Base-by-base conservation (phyloP, 2,329 filamentous ascomycete species). In the Colletotrichum sp. region DNA sequence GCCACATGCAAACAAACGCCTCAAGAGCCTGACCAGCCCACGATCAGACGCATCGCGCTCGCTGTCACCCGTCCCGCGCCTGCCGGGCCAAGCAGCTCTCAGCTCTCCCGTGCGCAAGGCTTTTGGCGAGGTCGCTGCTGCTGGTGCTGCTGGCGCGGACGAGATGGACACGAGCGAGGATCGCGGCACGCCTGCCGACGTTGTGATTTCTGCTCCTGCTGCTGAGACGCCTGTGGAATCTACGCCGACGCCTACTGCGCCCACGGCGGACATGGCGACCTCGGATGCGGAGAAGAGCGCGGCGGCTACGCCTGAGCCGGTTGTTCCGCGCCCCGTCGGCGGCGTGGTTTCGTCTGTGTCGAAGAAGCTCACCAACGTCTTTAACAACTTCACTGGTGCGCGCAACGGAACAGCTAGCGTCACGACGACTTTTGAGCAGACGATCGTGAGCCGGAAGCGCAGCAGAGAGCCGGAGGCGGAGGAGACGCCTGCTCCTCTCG, bases 381-480 rank as follows among this genome's bases (percentile, higher is more conserved):
- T 76, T 2, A 75, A 28, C 30, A 67, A 64, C 26, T 26, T 75
- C 39, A 48, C 36, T 16, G 32, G 12, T 18, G 36, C 59, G 36
- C 74, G 60, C 61, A 65, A 67, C 13, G 70, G 66, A 13, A 61
- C 57, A 4, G 48, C 74, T 5, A 75, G 52, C 16, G 34, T 69
- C 24, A 69, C 72, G 9, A 21, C 71, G 7, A 57, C 74, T 3
- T 61, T 75, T 24, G 74, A 76, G 61, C 67, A 76, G 52, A 67
- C 67, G 7, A 24, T 74, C 5, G 72, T 66, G 16, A 75, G 74
- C 61, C 74, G 72, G 36, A 75, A 75, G 34, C 71, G 66, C 16
- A 75, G 66, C 52, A 71, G 66, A 66, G 74, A 76, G 34, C 74
- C 71, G 0, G 66, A 76, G 30, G 26, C 13, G 3, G 71, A 74